A percentile compares a stretch with the other conserved stretches of the same genome.
These are phyloP conservation scores for Starmerella apis DNA, from an alignment of 805 yeast species.

Conservation along the genomic window DNA sequence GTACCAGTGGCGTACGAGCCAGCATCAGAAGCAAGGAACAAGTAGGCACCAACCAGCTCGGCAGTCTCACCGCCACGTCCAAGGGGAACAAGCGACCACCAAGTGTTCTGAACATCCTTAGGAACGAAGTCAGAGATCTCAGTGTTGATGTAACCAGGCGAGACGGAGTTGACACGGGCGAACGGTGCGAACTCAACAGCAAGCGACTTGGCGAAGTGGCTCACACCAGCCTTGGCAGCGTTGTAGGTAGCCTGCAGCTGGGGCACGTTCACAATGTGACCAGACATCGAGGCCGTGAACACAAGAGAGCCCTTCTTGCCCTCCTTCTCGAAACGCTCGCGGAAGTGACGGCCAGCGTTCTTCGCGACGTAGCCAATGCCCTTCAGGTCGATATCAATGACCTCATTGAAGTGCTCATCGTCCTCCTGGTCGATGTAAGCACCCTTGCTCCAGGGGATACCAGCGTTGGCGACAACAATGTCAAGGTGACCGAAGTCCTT, in stretches of 20 bases:
- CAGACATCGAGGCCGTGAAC: conserved; percentile 84
- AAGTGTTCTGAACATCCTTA: conserved; percentile 38
- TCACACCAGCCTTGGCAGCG: conserved; percentile 74
- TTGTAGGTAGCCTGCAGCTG: conserved; percentile 80
- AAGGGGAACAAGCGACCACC: conserved; percentile 38
- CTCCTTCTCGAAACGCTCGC: conserved; percentile 37
- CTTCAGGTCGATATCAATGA: conserved; percentile 64
- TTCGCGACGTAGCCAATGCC: conserved; percentile 75
- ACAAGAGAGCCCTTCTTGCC: conserved; percentile 62
- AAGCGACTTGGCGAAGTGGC: conserved; percentile 64
- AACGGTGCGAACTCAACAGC: conserved; percentile 86
- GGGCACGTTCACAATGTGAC: conserved; percentile 76
- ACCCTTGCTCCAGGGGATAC: conserved; percentile 71
- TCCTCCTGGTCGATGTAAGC: conserved; percentile 42
- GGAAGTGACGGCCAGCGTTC: conserved; percentile 60
- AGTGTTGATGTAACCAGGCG: conserved; percentile 80
- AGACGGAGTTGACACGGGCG: conserved; percentile 72
- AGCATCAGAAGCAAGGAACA: conserved; percentile 73
- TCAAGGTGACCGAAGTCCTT: conserved; percentile 72
- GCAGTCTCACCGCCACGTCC: conserved; percentile 67
- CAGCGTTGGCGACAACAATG: conserved; percentile 82
- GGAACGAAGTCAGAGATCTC: conserved; percentile 48
- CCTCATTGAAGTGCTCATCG: conserved; percentile 55
- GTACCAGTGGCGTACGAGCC: conserved; percentile 70
- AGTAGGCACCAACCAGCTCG: conserved; percentile 69